These are phyloP conservation scores for Trichopus zeylanicus DNA, from an alignment of 116 monocot genomes.

Conservation along the genomic window DNA sequence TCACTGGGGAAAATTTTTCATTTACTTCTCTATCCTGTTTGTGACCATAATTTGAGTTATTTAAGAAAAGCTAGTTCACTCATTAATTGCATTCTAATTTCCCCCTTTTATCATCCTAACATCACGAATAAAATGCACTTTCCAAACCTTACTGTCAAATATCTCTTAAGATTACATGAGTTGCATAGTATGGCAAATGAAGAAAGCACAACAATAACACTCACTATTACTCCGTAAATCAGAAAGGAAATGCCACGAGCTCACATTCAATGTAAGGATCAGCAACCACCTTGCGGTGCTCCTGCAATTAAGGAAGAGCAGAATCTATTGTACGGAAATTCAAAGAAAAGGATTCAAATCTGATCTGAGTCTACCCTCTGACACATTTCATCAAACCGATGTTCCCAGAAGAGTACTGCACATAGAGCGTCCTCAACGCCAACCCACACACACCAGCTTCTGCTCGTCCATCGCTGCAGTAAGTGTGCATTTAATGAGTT, in stretches of 20 bases:
- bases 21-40: no score
- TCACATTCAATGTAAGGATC: conserved; percentile 98
- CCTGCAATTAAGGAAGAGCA: conserved; percentile 21
- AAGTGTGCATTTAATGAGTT: no score
- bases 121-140: no score
- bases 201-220: neutral
- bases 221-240: neutral
- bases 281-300: conserved; percentile 65
- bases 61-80: no score
- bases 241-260: conserved; percentile 49
- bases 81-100: no score
- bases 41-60: no score
- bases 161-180: no score
- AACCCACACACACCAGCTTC: conserved; percentile 33
- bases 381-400: conserved; percentile 95
- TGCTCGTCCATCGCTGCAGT: neutral
- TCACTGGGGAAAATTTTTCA: no score
- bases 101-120: no score
- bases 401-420: conserved; percentile 94
- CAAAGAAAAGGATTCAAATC: neutral
- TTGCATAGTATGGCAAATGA: neutral
- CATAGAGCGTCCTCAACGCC: conserved; percentile 27
- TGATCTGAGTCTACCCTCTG: conserved; percentile 9
- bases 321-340: neutral
- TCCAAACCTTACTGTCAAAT: no score